phyloP scores from a whole-genome alignment of 352 stramenopile species.

The Bremia lactucae region DNA sequence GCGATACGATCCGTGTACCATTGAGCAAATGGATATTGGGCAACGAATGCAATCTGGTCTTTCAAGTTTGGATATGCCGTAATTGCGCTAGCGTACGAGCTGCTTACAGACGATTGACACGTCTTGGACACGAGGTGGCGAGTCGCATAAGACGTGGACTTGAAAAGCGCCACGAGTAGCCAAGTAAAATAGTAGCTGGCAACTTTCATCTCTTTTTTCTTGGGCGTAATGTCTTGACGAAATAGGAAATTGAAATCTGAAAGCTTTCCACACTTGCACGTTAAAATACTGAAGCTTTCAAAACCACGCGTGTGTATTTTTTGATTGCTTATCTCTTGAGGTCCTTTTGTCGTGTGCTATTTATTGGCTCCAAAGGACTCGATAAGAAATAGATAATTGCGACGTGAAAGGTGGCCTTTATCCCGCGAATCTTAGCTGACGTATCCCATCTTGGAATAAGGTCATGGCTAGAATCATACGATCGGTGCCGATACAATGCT shows the following conservation, averaged over 20 bases:
- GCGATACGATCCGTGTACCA: slow-evolving; percentile 44
- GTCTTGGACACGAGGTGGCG: not conserved
- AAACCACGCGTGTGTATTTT: too few relatives aligned
- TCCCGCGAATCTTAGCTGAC: too few relatives aligned
- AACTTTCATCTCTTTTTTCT: slow-evolving; percentile 11
- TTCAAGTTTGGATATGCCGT: slow-evolving; percentile 27
- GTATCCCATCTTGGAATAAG: too few relatives aligned
- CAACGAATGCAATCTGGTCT: slow-evolving; percentile 22
- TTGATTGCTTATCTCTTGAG: too few relatives aligned
- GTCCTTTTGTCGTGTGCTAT: too few relatives aligned
- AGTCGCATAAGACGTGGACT: not conserved
- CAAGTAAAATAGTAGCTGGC: slow-evolving; percentile 11
- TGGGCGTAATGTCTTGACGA: not conserved
- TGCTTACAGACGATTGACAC: slow-evolving; percentile 8
- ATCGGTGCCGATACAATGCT: too few relatives aligned
- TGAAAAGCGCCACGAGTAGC: slow-evolving; percentile 3
- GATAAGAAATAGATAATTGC: too few relatives aligned
- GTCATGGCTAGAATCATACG: too few relatives aligned
- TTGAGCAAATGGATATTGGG: slow-evolving; percentile 25
- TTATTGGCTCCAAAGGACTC: too few relatives aligned
- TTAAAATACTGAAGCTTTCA: too few relatives aligned
- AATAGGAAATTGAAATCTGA: slow-evolving; percentile 4
- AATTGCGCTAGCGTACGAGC: slow-evolving; percentile 21
- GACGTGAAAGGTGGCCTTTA: too few relatives aligned
- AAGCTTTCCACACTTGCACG: not conserved